These are phyloP conservation scores for Trichoderma oligosporum DNA, from an alignment of 2,329 filamentous ascomycete genomes.

Conservation along the genomic window DNA sequence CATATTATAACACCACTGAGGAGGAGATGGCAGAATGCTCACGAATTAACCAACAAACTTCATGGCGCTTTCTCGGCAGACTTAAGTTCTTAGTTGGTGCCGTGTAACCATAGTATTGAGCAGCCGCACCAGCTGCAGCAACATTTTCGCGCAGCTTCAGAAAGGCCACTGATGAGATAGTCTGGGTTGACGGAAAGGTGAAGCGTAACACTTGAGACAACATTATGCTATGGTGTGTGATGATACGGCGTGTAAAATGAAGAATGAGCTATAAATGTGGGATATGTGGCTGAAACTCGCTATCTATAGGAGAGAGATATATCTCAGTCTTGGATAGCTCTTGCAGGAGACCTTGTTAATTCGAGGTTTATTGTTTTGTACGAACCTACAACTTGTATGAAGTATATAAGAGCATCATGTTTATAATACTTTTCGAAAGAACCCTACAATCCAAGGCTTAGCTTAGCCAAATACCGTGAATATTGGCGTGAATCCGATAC, in stretches of 20 bases:
- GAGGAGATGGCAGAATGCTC: background rate
- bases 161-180: conserved; percentile 21
- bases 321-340: too few species aligned
- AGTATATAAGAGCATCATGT: too few species aligned
- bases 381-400: too few species aligned
- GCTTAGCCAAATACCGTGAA: too few species aligned
- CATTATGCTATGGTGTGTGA: conserved; percentile 8
- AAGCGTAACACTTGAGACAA: conserved; percentile 23
- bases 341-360: too few species aligned
- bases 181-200: conserved; percentile 15
- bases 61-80: conserved; percentile 21
- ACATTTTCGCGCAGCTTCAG: conserved; percentile 18
- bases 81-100: background rate
- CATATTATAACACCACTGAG: background rate
- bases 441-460: too few species aligned
- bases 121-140: conserved; percentile 18
- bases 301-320: background rate
- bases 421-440: too few species aligned
- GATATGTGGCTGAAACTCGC: background rate
- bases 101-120: conserved; percentile 24
- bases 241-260: too few species aligned
- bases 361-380: too few species aligned
- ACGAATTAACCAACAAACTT: conserved; percentile 25
- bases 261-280: background rate
- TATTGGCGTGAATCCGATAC: too few species aligned